These are phyloP conservation scores for Tuber calosporum DNA, from an alignment of 495 filamentous ascomycete species.

Conservation along the genomic window DNA sequence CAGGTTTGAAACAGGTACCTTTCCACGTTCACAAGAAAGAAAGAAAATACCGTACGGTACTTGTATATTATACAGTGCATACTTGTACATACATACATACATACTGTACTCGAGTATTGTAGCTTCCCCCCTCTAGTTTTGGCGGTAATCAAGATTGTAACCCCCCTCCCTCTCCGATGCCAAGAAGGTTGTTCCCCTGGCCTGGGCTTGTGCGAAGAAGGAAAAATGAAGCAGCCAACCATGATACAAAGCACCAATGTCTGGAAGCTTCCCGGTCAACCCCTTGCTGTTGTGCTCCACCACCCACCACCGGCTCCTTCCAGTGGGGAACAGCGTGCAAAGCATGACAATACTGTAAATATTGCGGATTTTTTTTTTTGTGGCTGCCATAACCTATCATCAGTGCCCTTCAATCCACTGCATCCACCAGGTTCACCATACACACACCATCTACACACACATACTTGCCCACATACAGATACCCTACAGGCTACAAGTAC, in stretches of 20 bases:
- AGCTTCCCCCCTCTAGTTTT: too few relatives aligned
- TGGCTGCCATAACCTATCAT: not conserved
- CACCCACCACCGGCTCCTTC: slow-evolving; percentile 29
- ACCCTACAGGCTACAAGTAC: not conserved
- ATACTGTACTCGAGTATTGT: too few relatives aligned
- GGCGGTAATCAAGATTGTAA: not conserved
- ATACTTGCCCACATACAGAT: not conserved
- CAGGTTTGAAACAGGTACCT: slow-evolving; percentile 17
- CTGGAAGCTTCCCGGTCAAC: slow-evolving; percentile 26
- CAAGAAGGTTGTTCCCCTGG: not conserved
- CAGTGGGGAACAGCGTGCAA: slow-evolving; percentile 8
- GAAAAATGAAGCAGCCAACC: slow-evolving; percentile 16
- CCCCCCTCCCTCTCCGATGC: not conserved
- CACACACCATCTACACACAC: not conserved
- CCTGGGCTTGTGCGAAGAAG: not conserved
- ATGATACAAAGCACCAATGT: slow-evolving; percentile 17
- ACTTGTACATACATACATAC: too few relatives aligned
- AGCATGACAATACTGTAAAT: not conserved
- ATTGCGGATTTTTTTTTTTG: not conserved
- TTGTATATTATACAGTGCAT: too few relatives aligned
- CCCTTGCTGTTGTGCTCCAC: slow-evolving; percentile 26
- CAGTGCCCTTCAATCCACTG: not conserved
- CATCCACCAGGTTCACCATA: not conserved
- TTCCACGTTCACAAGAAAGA: not conserved
- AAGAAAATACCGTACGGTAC: too few relatives aligned